Evolutionary conservation across 2,329 filamentous ascomycete genomes (phyloP), one percentile per base, ranked within the genome.

Genomic region (Chaetomium strumarium): DNA sequence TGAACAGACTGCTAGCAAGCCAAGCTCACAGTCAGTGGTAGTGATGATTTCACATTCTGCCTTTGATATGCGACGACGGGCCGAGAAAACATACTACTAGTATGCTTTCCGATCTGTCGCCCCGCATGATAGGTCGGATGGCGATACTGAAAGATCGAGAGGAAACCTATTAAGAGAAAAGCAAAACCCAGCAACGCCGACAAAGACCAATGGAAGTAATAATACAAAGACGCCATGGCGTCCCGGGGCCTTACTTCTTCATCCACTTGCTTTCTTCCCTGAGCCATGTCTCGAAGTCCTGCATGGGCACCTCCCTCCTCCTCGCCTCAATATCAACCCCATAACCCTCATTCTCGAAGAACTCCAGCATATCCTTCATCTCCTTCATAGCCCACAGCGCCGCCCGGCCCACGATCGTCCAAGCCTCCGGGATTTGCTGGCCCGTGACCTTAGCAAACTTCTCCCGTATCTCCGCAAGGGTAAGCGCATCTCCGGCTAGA

Each of bases 311-410:
- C 52, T 64, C 58, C 20, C 48, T 51, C 54, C 59, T 62, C 44
- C 67, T 53, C 11, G 60, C 63, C 19, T 52, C 54, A 9, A 74
- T 64, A 60, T 73, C 68, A 2, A 62, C 70, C 0, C 67, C 68
- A 47, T 72, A 73, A n/a, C 70, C 71, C n/a, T 66, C 60, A 12
- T 57, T 57, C 55, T 69, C 66, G 38, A 73, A 72, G 51, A 64
- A 73, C 12, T 37, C 29, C 42, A 72, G 70, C 69, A 72, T 73
- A 5, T 39, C 53, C 5, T 65, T 62, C 2, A 71, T 43, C 7
- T 71, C 65, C 12, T 56, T 54, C 3, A 67, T 52, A 3, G 56
- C 53, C 59, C 62, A 65, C 49, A 70, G 53, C 44, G 67, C 19
- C 1, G 59, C 58, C 51, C 55, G 62, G 2, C 64, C 68, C 0